A percentile compares a stretch with the other conserved stretches of the same genome.
Evolutionary conservation across 192 early-diverging fungal genomes (phyloP).

Genomic region (Cetraspora pellucida): DNA sequence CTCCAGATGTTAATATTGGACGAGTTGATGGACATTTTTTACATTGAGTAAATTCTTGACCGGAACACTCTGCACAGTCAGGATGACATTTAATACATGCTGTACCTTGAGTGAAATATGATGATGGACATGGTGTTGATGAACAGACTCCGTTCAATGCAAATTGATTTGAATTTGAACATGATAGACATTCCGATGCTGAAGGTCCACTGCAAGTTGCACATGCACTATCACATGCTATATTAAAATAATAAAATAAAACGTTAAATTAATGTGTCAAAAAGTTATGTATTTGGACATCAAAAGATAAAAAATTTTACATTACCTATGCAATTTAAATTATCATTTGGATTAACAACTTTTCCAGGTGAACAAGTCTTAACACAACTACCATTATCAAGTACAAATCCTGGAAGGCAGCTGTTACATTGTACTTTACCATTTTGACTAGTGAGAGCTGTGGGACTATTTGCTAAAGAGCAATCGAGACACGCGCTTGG

Average conservation of each 20-base stretch:
- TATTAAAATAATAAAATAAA: background rate
- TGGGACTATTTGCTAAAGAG: background rate
- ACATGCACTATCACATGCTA: background rate
- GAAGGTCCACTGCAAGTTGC: constrained; percentile 5
- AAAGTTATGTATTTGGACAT: background rate
- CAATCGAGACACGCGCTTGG: constrained; percentile 19
- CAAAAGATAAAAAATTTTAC: background rate
- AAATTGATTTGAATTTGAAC: background rate
- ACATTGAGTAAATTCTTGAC: constrained; percentile 19
- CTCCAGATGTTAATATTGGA: constrained; percentile 12
- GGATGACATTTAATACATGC: constrained; percentile 25
- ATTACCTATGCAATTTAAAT: background rate
- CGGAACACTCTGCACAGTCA: constrained; percentile 30
- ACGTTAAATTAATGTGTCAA: background rate
- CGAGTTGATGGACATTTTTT: constrained; percentile 32
- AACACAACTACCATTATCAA: background rate
- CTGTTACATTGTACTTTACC: background rate
- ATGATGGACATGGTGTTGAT: background rate
- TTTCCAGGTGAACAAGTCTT: background rate
- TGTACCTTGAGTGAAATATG: background rate
- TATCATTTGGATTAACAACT: background rate
- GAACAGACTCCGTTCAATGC: constrained; percentile 9
- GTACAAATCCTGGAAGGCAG: constrained; percentile 17
- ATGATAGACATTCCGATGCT: constrained; percentile 4
- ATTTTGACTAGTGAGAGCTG: background rate